Base-by-base conservation (phyloP, 78 protist genomes). In the Pelomyxa schiedti region DNA sequence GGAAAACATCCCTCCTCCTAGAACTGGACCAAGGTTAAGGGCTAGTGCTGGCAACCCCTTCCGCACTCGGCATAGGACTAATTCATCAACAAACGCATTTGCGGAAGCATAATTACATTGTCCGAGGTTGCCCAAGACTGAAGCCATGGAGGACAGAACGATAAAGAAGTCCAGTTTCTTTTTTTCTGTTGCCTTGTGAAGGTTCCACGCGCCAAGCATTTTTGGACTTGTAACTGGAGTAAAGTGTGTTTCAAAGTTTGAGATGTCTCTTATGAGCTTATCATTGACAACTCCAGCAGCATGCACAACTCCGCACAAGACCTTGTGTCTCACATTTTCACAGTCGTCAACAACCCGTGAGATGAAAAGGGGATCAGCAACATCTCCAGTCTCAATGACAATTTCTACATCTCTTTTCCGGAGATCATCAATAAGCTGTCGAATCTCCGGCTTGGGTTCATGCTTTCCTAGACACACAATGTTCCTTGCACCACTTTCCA, bases 61-160 rank as follows among this genome's bases (percentile, higher is more conserved):
- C 2, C 29, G 29, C 7, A 30, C 0, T 42, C 90, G 86, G 22
- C 35, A 24, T 30, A 8, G 38, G 16, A 84, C 66, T 9, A 85
- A 42, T 8, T 81, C 78, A 65, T 88, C 92, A 42, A 86, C 88
- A 42, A 81, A 84, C 30, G 81, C 74, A 79, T 88, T 88, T 52
- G 88, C 82, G 30, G 80, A 29, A 1, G 85, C 72, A 66, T 88
- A 88, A 73, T 77, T 79, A 1, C 79, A 24, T 69, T 81, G 92
- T 8, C 89, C 92, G 7, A 38, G 28, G 42, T 84, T 75, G 4
- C 92, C 92, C 9, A 88, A 40, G 3, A 74, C 9, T 0, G 79
- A 76, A 8, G 69, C 73, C 3, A 77, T 29, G 0, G 86, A 77
- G 0, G 88, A 80, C 52, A 78, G 36, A 1, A 63, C 39, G 22